A percentile compares a stretch with the other conserved stretches of the same genome.
phyloP scores from a whole-genome alignment of 805 yeast species.

The Cyberlindnera mississippiensis region DNA sequence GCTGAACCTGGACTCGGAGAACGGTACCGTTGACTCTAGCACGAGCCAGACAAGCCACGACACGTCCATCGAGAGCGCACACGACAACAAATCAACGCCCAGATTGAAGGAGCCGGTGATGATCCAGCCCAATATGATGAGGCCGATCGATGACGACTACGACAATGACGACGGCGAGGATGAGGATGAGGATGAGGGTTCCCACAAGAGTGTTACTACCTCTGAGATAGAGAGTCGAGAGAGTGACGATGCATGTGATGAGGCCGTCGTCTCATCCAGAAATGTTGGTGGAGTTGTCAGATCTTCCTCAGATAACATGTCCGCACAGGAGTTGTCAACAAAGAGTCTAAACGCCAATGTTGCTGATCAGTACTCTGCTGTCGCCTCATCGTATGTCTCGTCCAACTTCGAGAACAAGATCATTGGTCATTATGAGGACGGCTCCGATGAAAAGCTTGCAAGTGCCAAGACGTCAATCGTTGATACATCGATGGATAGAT shows the following conservation, averaged over 20 bases:
- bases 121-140: conserved; percentile 11
- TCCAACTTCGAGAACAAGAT: conserved; percentile 26
- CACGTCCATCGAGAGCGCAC: background rate
- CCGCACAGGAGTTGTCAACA: conserved; percentile 9
- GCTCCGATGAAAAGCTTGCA: conserved; percentile 18
- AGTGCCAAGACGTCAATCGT: conserved; percentile 6
- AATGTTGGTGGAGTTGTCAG: background rate
- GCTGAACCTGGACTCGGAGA: conserved; percentile 1
- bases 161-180: conserved; percentile 1
- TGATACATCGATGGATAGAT: conserved; percentile 6
- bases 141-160: conserved; percentile 3
- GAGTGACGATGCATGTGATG: background rate
- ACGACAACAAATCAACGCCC: background rate
- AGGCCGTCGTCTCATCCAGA: background rate
- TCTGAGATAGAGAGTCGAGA: background rate
- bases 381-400: conserved; percentile 18
- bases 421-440: conserved; percentile 24
- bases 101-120: conserved; percentile 12
- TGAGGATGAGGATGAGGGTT: background rate
- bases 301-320: conserved; percentile 13
- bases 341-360: background rate
- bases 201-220: background rate
- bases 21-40: conserved; percentile 1
- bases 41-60: background rate
- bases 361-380: conserved; percentile 4